These are phyloP conservation scores for Cytospora piceae DNA, from an alignment of 2,329 filamentous ascomycete species.

Conservation along the genomic window DNA sequence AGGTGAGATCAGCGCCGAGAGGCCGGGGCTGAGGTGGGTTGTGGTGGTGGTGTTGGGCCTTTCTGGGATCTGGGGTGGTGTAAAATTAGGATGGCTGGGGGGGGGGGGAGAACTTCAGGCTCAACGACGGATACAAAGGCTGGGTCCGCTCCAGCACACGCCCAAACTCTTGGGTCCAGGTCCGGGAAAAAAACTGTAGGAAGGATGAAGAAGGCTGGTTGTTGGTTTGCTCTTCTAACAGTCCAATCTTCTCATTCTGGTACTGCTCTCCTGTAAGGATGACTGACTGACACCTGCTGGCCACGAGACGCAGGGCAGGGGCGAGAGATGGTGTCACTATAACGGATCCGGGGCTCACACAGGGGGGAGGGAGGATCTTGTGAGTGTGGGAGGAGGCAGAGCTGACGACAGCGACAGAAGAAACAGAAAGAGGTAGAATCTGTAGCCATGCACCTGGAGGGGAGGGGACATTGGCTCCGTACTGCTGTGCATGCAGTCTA, in stretches of 20 bases:
- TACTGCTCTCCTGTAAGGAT: slow-evolving; percentile 10
- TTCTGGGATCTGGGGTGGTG: slow-evolving; percentile 12
- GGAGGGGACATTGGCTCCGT: no score
- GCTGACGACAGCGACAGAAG: slow-evolving; percentile 22
- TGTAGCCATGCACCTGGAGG: slow-evolving; percentile 7
- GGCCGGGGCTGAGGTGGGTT: slow-evolving; percentile 10
- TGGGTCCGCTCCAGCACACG: background rate
- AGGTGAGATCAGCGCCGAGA: slow-evolving; percentile 17
- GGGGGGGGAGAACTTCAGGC: slow-evolving; percentile 3
- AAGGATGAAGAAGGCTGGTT: slow-evolving; percentile 12
- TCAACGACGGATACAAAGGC: slow-evolving; percentile 13
- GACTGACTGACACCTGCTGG: slow-evolving; percentile 13
- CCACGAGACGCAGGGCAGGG: slow-evolving; percentile 13
- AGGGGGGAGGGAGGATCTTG: background rate
- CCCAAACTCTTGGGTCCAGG: background rate
- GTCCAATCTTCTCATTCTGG: background rate
- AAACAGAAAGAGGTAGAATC: slow-evolving; percentile 27
- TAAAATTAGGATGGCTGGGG: slow-evolving; percentile 31
- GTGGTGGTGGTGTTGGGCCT: slow-evolving; percentile 3
- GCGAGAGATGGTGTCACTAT: slow-evolving; percentile 11
- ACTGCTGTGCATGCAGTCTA: no score
- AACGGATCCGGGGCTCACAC: slow-evolving; percentile 10
- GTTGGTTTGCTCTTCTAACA: background rate
- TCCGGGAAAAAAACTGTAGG: no score
- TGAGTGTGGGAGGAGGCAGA: slow-evolving; percentile 3